These are phyloP conservation scores for Viridothelium virens DNA, from an alignment of 495 filamentous ascomycete genomes.

Conservation along the genomic window DNA sequence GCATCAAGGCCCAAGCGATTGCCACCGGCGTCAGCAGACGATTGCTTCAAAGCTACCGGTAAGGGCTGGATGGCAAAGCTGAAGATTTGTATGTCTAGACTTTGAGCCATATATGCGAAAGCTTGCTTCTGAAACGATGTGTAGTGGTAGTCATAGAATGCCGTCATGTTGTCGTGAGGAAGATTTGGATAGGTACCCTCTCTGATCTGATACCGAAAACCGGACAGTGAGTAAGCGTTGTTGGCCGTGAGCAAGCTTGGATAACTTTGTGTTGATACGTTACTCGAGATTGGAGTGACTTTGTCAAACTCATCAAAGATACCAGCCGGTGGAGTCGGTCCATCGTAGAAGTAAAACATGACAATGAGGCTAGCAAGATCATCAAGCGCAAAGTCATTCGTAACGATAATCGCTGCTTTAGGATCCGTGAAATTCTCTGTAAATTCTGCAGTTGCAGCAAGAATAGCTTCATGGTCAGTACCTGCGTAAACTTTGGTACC, in stretches of 20 bases:
- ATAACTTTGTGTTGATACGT: background rate
- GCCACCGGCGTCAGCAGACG: constrained; percentile 1
- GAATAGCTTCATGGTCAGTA: background rate
- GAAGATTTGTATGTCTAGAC: background rate
- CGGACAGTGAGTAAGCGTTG: constrained; percentile 2
- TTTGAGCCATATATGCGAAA: background rate
- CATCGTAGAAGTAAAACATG: constrained; percentile 5
- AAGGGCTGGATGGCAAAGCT: constrained; percentile 9
- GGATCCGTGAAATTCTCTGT: constrained; percentile 5
- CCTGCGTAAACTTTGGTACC: background rate
- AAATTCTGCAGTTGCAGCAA: background rate
- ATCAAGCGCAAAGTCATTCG: background rate
- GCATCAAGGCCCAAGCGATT: constrained; percentile 7
- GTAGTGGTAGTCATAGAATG: constrained; percentile 3
- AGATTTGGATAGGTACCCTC: background rate
- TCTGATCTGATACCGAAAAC: background rate
- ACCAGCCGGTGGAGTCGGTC: background rate
- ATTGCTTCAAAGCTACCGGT: background rate
- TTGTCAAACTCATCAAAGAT: constrained; percentile 3
- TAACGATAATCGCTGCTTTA: background rate
- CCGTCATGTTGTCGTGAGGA: background rate
- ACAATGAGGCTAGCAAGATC: background rate
- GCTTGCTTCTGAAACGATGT: constrained; percentile 1
- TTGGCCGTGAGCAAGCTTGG: background rate
- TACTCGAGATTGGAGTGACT: background rate